These are phyloP conservation scores for Coniochaeta ligniaria DNA, from an alignment of 2,329 filamentous ascomycete species.

Conservation along the genomic window DNA sequence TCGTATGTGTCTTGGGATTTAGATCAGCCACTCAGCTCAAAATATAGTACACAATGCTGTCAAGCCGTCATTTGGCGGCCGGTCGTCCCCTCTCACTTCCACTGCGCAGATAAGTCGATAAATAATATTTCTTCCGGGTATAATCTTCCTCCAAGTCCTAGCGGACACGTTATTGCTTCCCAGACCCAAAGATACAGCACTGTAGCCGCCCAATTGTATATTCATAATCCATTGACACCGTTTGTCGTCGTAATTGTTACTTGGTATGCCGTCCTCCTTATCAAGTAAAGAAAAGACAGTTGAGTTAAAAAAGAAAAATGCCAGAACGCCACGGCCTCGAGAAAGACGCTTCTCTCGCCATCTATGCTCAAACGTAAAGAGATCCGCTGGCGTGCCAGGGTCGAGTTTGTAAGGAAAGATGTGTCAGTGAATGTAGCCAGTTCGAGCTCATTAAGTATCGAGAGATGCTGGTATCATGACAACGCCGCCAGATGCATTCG, in stretches of 20 bases:
- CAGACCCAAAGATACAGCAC: not conserved
- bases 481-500: not conserved
- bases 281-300: not conserved
- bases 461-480: not conserved
- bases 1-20: not conserved
- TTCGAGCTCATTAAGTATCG: not conserved
- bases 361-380: not conserved
- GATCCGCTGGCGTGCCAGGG: not conserved
- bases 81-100: not conserved
- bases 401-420: not conserved
- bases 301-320: not conserved
- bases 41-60: not conserved
- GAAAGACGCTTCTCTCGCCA: not conserved
- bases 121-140: not conserved
- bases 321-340: not conserved
- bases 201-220: not conserved
- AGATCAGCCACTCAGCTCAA: not conserved
- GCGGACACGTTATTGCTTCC: not conserved
- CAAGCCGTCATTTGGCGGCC: not conserved
- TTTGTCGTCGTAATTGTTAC: not conserved
- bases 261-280: not conserved
- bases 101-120: not conserved
- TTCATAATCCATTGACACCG: not conserved
- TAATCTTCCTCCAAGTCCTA: not conserved
- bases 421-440: not conserved